Base-by-base conservation (phyloP, 176 grass and related monocot genomes). In the Cenchrus fungigraminus region DNA sequence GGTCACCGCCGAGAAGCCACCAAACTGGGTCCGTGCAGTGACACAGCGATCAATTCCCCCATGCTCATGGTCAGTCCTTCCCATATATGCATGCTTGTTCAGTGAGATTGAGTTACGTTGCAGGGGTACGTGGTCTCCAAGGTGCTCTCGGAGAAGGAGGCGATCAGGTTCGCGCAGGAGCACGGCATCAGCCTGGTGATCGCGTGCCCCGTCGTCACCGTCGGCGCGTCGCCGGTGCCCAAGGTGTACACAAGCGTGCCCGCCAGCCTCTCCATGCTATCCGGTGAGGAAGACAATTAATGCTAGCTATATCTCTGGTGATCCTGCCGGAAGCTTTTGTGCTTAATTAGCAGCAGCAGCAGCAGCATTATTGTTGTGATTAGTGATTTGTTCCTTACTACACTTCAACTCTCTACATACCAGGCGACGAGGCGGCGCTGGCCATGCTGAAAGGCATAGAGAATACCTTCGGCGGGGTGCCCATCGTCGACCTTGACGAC, bases 41-140 rank as follows among this genome's bases (percentile, higher is more conserved):
- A 0, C 12, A 4, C 51, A 6, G 5, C 5, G 8, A n/a, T 40
- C 37, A 34, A 3, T 0, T 34, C 11, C 3, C 25, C 9, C 51
- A 53, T 53, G 51, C 12, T 53, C 12, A 14, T 53, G 51, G 9
- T 5, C 0, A 2, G 43, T 44, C 5, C 5, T 44, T 44, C 4
- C 4, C 43, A 44, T n/a, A n/a, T n/a, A n/a, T n/a, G n/a, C 45
- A 9, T 46, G 45, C 45, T 46, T 6, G 45, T 6, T 46, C 45
- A 46, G 45, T 40, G n/a, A n/a, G n/a, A n/a, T n/a, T n/a, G n/a
- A n/a, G n/a, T n/a, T n/a, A n/a, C n/a, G n/a, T 53, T 13, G 12
- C 12, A 93, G 91, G 91, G 78, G 34, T 93, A 93, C 40, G 82
- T 71, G 8, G 88, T 88, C 4, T 86, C 85, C 6, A 94, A 89